These are phyloP conservation scores for Pleurotus tuber-regium DNA, from an alignment of 768 basidiomycete genomes.

Conservation along the genomic window DNA sequence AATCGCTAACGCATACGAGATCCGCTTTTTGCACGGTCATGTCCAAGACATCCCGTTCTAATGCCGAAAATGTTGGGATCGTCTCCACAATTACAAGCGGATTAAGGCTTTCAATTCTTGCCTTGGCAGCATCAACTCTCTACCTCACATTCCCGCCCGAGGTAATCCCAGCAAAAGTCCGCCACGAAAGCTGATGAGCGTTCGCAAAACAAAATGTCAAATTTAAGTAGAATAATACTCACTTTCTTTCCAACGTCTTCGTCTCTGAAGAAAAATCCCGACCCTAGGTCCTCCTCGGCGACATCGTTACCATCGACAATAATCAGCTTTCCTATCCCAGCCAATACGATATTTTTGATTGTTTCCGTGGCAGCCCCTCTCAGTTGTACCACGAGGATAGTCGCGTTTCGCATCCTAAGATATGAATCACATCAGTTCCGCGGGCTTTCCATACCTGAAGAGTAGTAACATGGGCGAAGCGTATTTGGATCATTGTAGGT, in stretches of 20 bases:
- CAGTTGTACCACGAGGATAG: slow-evolving; percentile 78
- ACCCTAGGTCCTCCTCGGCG: slow-evolving; percentile 81
- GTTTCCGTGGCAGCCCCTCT: slow-evolving; percentile 88
- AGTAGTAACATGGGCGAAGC: neutral
- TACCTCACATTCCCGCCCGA: slow-evolving; percentile 37
- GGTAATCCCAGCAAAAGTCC: slow-evolving; percentile 39
- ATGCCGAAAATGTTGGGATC: slow-evolving; percentile 44
- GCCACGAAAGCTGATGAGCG: slow-evolving; percentile 13
- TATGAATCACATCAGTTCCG: slow-evolving; percentile 15
- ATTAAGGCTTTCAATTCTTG: slow-evolving; percentile 86
- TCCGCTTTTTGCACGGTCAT: slow-evolving; percentile 66
- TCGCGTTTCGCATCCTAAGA: slow-evolving; percentile 88
- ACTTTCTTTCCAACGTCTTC: slow-evolving; percentile 92
- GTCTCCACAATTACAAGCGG: slow-evolving; percentile 85
- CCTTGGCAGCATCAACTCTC: slow-evolving; percentile 84
- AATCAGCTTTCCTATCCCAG: slow-evolving; percentile 89
- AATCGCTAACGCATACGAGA: slow-evolving; percentile 86
- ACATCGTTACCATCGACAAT: slow-evolving; percentile 80
- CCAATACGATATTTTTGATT: slow-evolving; percentile 96
- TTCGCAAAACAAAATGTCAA: neutral
- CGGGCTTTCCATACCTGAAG: slow-evolving; percentile 1
- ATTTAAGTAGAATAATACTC: slow-evolving; percentile 22
- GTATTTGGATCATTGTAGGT: too few relatives aligned
- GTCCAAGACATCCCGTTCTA: slow-evolving; percentile 54
- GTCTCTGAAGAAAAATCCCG: slow-evolving; percentile 92